Evolutionary conservation across 2,329 filamentous ascomycete species (phyloP).

Genomic region (Diaporthe eres): DNA sequence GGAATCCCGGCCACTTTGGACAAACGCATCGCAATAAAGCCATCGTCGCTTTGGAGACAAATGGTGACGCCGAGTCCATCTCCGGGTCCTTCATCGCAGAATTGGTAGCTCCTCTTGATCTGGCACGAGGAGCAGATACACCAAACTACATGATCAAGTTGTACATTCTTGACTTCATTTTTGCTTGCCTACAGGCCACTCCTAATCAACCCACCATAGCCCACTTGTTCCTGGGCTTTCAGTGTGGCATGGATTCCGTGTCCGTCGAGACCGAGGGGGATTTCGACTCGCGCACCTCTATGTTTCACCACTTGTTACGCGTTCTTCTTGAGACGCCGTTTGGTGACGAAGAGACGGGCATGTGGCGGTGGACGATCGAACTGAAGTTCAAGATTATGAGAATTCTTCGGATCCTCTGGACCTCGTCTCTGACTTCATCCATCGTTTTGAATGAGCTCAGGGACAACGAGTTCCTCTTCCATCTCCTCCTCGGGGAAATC

Average conservation of each 20-base stretch:
- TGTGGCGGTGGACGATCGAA: slow-evolving; percentile 78
- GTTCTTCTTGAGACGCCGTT: slow-evolving; percentile 80
- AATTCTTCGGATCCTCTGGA: slow-evolving; percentile 87
- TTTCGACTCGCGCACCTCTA: slow-evolving; percentile 79
- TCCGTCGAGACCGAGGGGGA: slow-evolving; percentile 77
- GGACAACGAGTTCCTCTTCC: slow-evolving; percentile 83
- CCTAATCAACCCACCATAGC: slow-evolving; percentile 87
- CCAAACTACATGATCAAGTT: slow-evolving; percentile 86
- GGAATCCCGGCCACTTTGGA: slow-evolving; percentile 72
- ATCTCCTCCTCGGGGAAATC: slow-evolving; percentile 79
- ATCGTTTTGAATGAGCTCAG: slow-evolving; percentile 86
- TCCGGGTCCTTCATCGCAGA: slow-evolving; percentile 79
- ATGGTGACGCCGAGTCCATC: slow-evolving; percentile 85
- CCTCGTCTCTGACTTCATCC: slow-evolving; percentile 81
- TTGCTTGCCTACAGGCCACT: slow-evolving; percentile 81
- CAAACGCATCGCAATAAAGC: slow-evolving; percentile 82
- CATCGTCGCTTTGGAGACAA: slow-evolving; percentile 87
- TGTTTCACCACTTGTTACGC: slow-evolving; percentile 86
- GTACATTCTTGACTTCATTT: slow-evolving; percentile 88
- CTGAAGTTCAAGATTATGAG: slow-evolving; percentile 79
- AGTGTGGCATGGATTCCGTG: slow-evolving; percentile 79
- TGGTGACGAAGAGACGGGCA: slow-evolving; percentile 68
- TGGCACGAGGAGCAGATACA: slow-evolving; percentile 78
- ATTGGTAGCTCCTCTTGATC: slow-evolving; percentile 78
- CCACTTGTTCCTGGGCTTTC: slow-evolving; percentile 91